Conservation (phyloP, 2,329 filamentous ascomycete genomes). For the Aspergillus ochraceoroseus region DNA sequence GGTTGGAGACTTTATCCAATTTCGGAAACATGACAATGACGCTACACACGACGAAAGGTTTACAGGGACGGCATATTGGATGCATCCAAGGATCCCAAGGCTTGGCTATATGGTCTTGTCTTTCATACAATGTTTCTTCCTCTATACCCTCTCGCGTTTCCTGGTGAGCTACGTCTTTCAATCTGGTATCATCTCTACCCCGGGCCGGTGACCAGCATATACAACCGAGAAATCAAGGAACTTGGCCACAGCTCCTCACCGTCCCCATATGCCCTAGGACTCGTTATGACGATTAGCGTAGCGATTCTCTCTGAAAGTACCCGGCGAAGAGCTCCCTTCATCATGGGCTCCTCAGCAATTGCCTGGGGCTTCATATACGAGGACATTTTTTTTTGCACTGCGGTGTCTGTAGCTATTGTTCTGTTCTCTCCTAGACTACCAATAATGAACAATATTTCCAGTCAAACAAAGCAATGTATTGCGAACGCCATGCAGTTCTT, state of each 20-base stretch:
- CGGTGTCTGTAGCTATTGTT: constrained; percentile 57
- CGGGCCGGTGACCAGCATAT: too few relatives aligned
- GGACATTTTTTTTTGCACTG: constrained; percentile 60
- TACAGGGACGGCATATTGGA: constrained; percentile 58
- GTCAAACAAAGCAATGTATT: constrained; percentile 64
- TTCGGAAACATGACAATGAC: constrained; percentile 63
- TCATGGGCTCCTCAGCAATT: constrained; percentile 55
- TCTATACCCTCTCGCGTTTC: constrained; percentile 39
- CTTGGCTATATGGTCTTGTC: constrained; percentile 66
- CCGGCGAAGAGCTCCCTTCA: constrained; percentile 57
- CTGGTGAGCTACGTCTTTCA: constrained; percentile 23
- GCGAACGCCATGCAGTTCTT: constrained; percentile 66
- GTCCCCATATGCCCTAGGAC: constrained; percentile 58
- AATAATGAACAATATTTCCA: constrained; percentile 70
- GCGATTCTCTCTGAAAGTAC: constrained; percentile 59
- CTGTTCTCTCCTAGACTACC: constrained; percentile 62
- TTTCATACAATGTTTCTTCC: constrained; percentile 70
- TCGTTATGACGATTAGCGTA: constrained; percentile 54
- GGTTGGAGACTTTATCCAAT: constrained; percentile 52
- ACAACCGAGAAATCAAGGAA: too few relatives aligned
- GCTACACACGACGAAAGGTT: constrained; percentile 65
- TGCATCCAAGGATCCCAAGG: constrained; percentile 63
- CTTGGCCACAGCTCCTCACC: constrained; percentile 41
- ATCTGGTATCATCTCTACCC: too few relatives aligned
- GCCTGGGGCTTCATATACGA: constrained; percentile 57